phyloP scores from a whole-genome alignment of 495 filamentous ascomycete genomes.

The Neurospora sp. region DNA sequence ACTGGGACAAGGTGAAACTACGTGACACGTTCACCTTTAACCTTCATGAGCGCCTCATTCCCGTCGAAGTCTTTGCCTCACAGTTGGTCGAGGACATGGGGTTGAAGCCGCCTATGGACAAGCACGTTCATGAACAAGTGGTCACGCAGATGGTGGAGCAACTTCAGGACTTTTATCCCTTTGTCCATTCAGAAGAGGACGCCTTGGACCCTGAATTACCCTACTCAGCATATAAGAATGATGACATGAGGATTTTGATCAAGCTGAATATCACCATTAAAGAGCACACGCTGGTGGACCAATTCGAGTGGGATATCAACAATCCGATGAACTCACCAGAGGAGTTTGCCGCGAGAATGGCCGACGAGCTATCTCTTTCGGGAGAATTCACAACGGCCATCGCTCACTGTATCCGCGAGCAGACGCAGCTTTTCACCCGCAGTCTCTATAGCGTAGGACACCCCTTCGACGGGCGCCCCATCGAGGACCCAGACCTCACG shows the following conservation, averaged over 20 bases:
- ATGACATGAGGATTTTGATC: conserved; percentile 92
- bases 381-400: conserved; percentile 97
- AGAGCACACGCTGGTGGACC: conserved; percentile 84
- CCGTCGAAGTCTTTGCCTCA: conserved; percentile 69
- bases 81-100: conserved; percentile 88
- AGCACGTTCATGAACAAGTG: conserved; percentile 66
- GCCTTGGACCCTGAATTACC: conserved; percentile 81
- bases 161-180: conserved; percentile 84
- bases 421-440: conserved; percentile 84
- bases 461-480: conserved; percentile 85
- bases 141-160: conserved; percentile 77
- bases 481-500: conserved; percentile 83
- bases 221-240: conserved; percentile 92
- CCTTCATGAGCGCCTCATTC: conserved; percentile 76
- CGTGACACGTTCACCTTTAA: conserved; percentile 99
- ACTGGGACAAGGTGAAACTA: conserved; percentile 90
- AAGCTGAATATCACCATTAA: conserved; percentile 98
- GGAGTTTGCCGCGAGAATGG: conserved; percentile 83
- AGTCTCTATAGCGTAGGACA: conserved; percentile 89
- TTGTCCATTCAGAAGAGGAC: conserved; percentile 80
- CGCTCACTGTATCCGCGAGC: conserved; percentile 92
- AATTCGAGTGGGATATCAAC: conserved; percentile 99
- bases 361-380: conserved; percentile 78
- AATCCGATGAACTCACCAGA: conserved; percentile 87
- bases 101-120: conserved; percentile 52